These are phyloP conservation scores for Pseudofabraea citricarpa DNA, from an alignment of 2,329 filamentous ascomycete species.

Conservation along the genomic window DNA sequence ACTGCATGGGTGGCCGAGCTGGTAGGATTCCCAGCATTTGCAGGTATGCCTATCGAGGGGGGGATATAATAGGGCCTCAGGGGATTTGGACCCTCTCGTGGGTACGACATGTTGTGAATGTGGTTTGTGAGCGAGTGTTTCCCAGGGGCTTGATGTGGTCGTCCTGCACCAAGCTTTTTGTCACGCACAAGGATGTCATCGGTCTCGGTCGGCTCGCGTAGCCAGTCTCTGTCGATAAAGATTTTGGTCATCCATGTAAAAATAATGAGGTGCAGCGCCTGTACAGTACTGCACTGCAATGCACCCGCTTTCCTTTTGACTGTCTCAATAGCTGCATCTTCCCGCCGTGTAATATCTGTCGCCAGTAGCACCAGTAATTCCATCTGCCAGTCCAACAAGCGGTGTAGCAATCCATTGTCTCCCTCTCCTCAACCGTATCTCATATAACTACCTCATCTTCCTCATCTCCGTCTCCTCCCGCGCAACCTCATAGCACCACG, in stretches of 20 bases:
- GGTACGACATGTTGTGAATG: conserved; percentile 35
- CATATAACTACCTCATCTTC: no score
- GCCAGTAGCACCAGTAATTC: not conserved
- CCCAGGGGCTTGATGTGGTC: conserved; percentile 3
- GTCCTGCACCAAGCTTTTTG: conserved; percentile 12
- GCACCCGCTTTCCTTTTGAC: not conserved
- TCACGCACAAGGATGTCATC: conserved; percentile 10
- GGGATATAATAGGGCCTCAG: conserved; percentile 58
- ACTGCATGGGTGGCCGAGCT: conserved; percentile 23
- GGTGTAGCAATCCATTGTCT: no score
- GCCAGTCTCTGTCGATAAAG: no score
- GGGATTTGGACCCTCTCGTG: conserved; percentile 50
- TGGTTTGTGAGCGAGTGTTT: conserved; percentile 7
- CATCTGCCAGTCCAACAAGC: no score
- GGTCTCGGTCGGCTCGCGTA: not conserved
- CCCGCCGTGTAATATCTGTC: not conserved
- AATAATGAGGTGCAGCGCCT: not conserved
- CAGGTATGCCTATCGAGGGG: conserved; percentile 58
- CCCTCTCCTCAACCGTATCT: no score
- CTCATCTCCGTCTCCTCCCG: no score
- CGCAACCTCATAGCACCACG: no score
- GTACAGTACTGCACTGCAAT: not conserved
- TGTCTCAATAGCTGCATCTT: not conserved
- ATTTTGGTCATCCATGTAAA: not conserved
- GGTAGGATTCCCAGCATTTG: conserved; percentile 33